Evolutionary conservation across 2,329 filamentous ascomycete genomes (phyloP).

Genomic region (Plenodomus lindquistii): DNA sequence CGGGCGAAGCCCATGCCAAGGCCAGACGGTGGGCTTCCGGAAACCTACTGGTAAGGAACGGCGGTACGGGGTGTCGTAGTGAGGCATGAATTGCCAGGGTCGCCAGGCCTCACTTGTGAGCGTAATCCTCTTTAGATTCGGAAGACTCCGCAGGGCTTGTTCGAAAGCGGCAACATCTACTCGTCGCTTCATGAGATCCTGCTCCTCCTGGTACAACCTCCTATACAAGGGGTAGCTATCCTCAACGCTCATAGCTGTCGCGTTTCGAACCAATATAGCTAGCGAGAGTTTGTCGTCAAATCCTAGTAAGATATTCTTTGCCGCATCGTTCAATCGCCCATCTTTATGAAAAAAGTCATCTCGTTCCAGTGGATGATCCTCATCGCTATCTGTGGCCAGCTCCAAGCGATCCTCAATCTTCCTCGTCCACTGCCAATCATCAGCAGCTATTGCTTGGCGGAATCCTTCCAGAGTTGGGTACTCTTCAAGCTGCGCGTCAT

Average conservation of each 20-base stretch:
- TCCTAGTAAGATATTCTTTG: conserved; percentile 18
- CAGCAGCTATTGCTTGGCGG: conserved; percentile 13
- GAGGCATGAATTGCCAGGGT: conserved; percentile 35
- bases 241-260: conserved; percentile 23
- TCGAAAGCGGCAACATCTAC: conserved; percentile 39
- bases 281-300: conserved; percentile 15
- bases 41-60: conserved; percentile 47
- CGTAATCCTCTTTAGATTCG: conserved; percentile 42
- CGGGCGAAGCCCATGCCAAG: conserved; percentile 31
- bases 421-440: conserved; percentile 13
- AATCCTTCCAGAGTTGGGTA: conserved; percentile 18
- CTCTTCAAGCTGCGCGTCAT: conserved; percentile 39
- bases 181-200: conserved; percentile 26
- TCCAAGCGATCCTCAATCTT: conserved; percentile 14
- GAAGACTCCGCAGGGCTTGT: conserved; percentile 42
- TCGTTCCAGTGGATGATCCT: conserved; percentile 10
- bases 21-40: conserved; percentile 45
- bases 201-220: conserved; percentile 40
- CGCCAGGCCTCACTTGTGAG: conserved; percentile 50
- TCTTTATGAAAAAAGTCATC: conserved; percentile 14
- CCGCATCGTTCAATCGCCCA: conserved; percentile 18
- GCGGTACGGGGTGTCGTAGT: conserved; percentile 51
- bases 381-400: conserved; percentile 6
- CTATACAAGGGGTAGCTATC: conserved; percentile 36
- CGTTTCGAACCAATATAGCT: conserved; percentile 17